Evolutionary conservation across 2,329 filamentous ascomycete genomes (phyloP).

Genomic region (Colletotrichum zoysiae): DNA sequence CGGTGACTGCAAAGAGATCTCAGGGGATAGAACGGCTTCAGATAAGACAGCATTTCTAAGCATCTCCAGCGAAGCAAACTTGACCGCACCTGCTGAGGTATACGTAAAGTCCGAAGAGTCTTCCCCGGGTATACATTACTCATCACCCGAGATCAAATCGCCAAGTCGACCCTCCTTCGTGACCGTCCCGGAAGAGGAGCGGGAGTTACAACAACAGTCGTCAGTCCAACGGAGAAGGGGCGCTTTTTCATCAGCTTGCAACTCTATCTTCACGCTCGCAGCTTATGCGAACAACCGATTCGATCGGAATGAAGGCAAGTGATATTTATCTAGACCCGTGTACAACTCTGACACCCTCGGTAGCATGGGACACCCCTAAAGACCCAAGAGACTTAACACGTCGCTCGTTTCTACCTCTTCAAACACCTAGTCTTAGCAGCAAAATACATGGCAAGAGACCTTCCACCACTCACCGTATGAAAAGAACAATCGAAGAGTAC

Average conservation of each 20-base stretch:
- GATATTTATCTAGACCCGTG: neutral
- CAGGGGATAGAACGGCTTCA: neutral
- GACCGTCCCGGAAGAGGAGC: too few relatives aligned
- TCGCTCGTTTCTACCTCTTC: neutral
- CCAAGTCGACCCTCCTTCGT: too few relatives aligned
- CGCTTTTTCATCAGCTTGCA: neutral
- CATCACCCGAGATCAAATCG: neutral
- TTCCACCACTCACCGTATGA: neutral
- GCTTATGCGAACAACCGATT: conserved; percentile 1
- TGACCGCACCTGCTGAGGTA: neutral
- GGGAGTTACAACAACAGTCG: too few relatives aligned
- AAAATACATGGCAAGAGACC: conserved; percentile 4
- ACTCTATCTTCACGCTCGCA: neutral
- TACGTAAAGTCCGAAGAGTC: conserved; percentile 4
- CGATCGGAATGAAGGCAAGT: conserved; percentile 11
- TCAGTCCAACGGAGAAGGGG: neutral
- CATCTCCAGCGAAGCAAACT: neutral
- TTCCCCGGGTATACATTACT: neutral
- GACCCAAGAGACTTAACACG: neutral
- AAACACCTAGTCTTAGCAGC: neutral
- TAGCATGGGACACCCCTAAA: conserved; percentile 1
- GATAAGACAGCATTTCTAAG: too few relatives aligned
- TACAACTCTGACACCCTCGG: neutral
- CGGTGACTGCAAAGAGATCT: neutral
- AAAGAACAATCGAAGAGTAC: neutral